These are phyloP conservation scores for Trichoderma harzianum DNA, from an alignment of 2,329 filamentous ascomycete species.

Conservation along the genomic window DNA sequence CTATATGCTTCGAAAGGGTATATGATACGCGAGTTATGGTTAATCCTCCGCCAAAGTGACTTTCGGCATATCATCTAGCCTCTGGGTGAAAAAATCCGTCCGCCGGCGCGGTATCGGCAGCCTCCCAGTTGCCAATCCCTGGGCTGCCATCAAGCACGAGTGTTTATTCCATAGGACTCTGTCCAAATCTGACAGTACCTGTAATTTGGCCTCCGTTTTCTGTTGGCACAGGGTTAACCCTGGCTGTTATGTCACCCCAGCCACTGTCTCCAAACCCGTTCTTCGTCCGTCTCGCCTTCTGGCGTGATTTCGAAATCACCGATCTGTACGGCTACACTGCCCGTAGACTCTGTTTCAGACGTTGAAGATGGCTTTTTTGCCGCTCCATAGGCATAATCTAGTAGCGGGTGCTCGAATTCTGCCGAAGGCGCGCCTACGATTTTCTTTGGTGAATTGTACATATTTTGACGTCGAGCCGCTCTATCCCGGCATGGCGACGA, in stretches of 20 bases:
- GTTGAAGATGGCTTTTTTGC: neutral
- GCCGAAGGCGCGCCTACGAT: neutral
- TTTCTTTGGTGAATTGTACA: neutral
- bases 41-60: neutral
- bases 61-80: neutral
- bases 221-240: neutral
- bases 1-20: conserved; percentile 14
- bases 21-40: neutral
- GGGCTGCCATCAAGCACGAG: neutral
- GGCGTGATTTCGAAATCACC: neutral
- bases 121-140: neutral
- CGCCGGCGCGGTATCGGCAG: neutral
- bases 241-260: neutral
- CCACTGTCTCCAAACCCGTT: neutral
- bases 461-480: neutral
- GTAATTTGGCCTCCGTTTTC: neutral
- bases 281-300: neutral
- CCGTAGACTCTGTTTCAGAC: neutral
- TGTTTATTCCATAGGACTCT: neutral
- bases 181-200: neutral
- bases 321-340: neutral
- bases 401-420: neutral
- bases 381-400: neutral
- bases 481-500: neutral
- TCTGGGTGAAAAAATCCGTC: neutral